Evolutionary conservation across 2,329 filamentous ascomycete species (phyloP).

Genomic region (Drechslera avenae): DNA sequence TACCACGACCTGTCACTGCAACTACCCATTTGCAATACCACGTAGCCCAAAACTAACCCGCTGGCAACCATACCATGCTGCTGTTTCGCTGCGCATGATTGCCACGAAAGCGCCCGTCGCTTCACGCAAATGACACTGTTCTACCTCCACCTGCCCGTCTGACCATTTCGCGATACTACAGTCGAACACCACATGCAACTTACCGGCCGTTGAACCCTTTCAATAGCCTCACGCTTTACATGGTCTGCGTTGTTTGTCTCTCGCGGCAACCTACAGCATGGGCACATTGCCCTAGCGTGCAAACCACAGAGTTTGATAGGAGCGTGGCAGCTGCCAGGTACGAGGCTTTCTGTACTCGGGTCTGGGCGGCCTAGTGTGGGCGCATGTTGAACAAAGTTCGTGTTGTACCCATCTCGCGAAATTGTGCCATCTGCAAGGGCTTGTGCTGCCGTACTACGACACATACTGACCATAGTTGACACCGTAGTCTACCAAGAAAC

Average conservation of each 20-base stretch:
- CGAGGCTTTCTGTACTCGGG: too few species aligned
- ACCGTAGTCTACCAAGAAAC: too few species aligned
- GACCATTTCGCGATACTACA: conserved; percentile 4
- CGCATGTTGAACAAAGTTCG: too few species aligned
- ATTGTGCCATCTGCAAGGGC: background rate
- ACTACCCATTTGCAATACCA: conserved; percentile 12
- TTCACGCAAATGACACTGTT: conserved; percentile 5
- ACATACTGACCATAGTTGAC: background rate
- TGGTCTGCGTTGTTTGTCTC: too few species aligned
- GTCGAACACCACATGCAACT: conserved; percentile 2
- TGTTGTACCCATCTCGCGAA: too few species aligned
- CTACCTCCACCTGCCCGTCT: conserved; percentile 1
- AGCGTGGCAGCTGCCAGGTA: too few species aligned
- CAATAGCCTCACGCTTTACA: background rate
- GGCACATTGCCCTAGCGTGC: too few species aligned
- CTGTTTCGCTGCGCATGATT: conserved; percentile 7
- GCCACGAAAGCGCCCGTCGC: conserved; percentile 6
- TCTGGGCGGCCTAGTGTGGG: too few species aligned
- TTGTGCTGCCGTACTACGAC: background rate
- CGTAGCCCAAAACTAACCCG: conserved; percentile 3
- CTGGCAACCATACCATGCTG: conserved; percentile 5
- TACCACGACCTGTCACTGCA: conserved; percentile 15
- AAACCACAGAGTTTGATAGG: too few species aligned
- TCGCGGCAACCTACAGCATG: too few species aligned
- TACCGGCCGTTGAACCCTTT: background rate